Conservation (phyloP, 441 rosid species). For the Erodium texanum region DNA sequence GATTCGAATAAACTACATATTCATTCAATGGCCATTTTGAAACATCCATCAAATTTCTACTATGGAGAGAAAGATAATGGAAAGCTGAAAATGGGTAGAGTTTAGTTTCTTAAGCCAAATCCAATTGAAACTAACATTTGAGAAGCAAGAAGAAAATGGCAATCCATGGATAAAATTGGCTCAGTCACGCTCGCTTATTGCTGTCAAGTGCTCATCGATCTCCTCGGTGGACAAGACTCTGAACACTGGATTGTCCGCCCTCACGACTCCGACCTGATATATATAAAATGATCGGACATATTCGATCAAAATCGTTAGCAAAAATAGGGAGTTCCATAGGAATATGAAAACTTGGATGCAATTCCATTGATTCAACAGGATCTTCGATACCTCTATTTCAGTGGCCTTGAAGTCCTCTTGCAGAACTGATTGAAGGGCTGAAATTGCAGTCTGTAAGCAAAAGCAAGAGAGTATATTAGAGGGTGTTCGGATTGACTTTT, state of each 20-base stretch:
- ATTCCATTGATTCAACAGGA: not conserved
- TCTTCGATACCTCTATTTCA: conserved; percentile 28
- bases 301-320: too few species aligned
- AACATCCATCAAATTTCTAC: not conserved
- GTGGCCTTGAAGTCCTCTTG: conserved; percentile 37
- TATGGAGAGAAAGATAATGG: not conserved
- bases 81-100: not conserved
- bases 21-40: not conserved
- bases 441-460: conserved; percentile 25
- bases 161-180: not conserved
- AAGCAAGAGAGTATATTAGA: conserved; percentile 2
- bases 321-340: too few species aligned
- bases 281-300: not conserved
- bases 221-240: conserved; percentile 28
- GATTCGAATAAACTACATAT: too few species aligned
- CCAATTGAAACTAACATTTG: not conserved
- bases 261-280: conserved; percentile 30
- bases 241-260: conserved; percentile 29
- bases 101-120: not conserved
- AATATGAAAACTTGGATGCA: not conserved
- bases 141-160: not conserved
- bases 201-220: conserved; percentile 34
- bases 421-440: conserved; percentile 32
- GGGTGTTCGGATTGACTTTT: not conserved
- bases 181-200: conserved; percentile 30